Conservation (phyloP, 306 rosid species). For the Prunus salicina region DNA sequence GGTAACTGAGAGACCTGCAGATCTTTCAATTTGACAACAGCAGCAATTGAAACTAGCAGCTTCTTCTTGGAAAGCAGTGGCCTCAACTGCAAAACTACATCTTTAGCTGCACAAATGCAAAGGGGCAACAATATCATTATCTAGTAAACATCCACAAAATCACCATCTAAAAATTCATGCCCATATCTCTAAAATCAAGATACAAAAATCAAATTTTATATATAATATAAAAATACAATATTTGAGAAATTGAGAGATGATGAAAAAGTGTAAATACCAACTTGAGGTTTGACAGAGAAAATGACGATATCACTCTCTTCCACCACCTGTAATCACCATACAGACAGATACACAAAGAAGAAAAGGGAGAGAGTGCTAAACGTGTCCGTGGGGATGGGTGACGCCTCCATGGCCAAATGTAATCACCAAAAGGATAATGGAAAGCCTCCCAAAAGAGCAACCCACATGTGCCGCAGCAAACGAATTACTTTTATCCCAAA, state of each 20-base stretch:
- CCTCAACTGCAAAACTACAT: constrained; percentile 51
- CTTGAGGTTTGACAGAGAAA: constrained; percentile 94
- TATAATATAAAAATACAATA: not conserved
- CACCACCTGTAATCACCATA: constrained; percentile 52
- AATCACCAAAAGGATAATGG: no score
- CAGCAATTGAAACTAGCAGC: constrained; percentile 93
- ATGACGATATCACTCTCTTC: constrained; percentile 71
- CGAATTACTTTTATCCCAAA: no score
- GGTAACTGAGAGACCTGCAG: constrained; percentile 57
- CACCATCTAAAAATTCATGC: not conserved
- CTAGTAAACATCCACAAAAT: not conserved
- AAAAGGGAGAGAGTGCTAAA: not conserved
- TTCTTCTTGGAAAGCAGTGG: constrained; percentile 67
- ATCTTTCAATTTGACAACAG: constrained; percentile 87
- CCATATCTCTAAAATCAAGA: not conserved
- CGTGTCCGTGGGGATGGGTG: constrained; percentile 57
- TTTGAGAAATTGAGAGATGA: not conserved
- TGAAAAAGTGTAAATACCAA: constrained; percentile 30
- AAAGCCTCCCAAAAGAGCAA: no score
- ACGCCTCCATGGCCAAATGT: constrained; percentile 34
- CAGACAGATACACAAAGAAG: not conserved
- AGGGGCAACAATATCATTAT: not conserved
- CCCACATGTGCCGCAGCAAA: no score
- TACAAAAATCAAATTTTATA: no score
- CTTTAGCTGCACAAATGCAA: constrained; percentile 49